A percentile compares a stretch with the other conserved stretches of the same genome.
phyloP scores from a whole-genome alignment of 1,139 yeast species.

The Yamadazyma songkhlaensis region DNA sequence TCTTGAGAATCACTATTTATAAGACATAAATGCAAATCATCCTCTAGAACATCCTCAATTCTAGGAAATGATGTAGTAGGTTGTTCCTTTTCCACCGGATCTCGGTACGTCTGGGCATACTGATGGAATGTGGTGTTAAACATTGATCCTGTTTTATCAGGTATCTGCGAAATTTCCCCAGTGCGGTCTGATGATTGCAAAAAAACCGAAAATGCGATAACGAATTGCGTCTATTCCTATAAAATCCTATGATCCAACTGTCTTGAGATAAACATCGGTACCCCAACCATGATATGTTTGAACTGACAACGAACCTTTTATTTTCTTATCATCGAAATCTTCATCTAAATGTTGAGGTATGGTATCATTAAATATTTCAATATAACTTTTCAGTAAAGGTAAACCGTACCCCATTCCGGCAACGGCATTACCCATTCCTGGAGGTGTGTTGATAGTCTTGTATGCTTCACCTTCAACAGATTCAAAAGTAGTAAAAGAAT shows the following conservation, averaged over 20 bases:
- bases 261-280: constrained; percentile 44
- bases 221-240: background rate
- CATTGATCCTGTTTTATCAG: too few relatives aligned
- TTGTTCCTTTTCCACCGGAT: background rate
- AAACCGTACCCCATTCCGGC: constrained; percentile 98
- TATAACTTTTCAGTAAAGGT: constrained; percentile 67
- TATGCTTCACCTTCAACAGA: constrained; percentile 55
- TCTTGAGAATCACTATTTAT: constrained; percentile 41
- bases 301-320: constrained; percentile 67
- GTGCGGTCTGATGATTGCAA: background rate
- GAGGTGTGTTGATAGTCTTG: constrained; percentile 64
- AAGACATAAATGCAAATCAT: constrained; percentile 20
- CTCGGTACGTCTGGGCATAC: background rate
- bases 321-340: constrained; percentile 5
- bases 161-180: background rate
- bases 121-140: background rate
- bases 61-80: constrained; percentile 6
- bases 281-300: constrained; percentile 89
- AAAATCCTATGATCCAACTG: constrained; percentile 10
- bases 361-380: constrained; percentile 44
- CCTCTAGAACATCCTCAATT: constrained; percentile 12
- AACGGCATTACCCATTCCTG: constrained; percentile 68
- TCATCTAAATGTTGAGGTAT: constrained; percentile 13
- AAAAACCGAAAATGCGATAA: background rate
- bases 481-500: constrained; percentile 78